phyloP scores from a whole-genome alignment of 495 filamentous ascomycete species.

The Cenococcum geophilum region DNA sequence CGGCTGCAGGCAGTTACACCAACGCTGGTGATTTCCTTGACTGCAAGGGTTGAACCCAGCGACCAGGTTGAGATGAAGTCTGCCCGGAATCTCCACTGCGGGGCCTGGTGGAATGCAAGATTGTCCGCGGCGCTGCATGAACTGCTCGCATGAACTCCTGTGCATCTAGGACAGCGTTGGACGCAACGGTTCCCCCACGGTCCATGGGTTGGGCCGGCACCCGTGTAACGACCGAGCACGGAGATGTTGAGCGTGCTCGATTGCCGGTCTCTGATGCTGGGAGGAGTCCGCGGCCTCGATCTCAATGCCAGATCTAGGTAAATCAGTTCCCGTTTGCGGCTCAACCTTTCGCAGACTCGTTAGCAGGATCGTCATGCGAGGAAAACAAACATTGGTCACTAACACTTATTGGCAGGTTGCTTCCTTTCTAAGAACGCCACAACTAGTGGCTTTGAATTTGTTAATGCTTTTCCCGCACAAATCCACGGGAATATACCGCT shows the following conservation, averaged over 20 bases:
- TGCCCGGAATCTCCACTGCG: background rate
- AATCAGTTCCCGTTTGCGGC: background rate
- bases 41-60: conserved; percentile 2
- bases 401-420: too few relatives aligned
- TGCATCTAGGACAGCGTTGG: background rate
- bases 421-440: too few relatives aligned
- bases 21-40: background rate
- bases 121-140: background rate
- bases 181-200: conserved; percentile 6
- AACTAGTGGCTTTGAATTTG: too few relatives aligned
- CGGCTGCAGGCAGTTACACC: background rate
- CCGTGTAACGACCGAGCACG: background rate
- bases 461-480: too few relatives aligned
- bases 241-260: background rate
- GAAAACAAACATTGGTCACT: too few relatives aligned
- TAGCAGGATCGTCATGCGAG: too few relatives aligned
- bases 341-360: too few relatives aligned
- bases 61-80: background rate
- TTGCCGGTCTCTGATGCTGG: conserved; percentile 1
- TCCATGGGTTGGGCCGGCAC: background rate
- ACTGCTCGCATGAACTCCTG: background rate
- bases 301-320: background rate
- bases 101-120: background rate
- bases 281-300: background rate
- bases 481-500: too few relatives aligned